Conservation (phyloP, 179 eudicot genomes). For the Carnegiea gigantea region DNA sequence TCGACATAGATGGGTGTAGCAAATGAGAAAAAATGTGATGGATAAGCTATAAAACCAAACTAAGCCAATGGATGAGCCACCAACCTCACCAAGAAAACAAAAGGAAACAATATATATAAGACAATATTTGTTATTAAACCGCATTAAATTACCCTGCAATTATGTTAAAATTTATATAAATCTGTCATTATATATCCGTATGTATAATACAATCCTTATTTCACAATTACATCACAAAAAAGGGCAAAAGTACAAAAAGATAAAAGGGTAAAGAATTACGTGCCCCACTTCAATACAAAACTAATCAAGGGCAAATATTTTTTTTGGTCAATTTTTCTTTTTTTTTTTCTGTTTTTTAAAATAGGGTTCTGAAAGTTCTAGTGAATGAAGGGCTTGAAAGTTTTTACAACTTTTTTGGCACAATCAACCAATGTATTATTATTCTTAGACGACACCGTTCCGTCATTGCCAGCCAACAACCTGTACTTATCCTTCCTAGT, state of each 20-base stretch:
- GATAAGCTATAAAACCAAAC: neutral
- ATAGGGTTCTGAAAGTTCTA: neutral
- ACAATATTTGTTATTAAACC: neutral
- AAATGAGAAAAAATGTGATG: neutral
- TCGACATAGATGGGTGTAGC: neutral
- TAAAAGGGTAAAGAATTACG: no score
- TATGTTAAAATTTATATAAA: neutral
- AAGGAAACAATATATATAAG: neutral
- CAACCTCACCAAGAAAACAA: neutral
- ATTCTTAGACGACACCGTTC: constrained; percentile 45
- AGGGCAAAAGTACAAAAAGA: neutral
- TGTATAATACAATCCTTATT: constrained; percentile 15
- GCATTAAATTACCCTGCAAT: constrained; percentile 1
- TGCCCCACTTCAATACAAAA: neutral
- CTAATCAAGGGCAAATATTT: neutral
- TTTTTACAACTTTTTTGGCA: constrained; percentile 41
- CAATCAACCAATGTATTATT: constrained; percentile 25
- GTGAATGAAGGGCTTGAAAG: constrained; percentile 56
- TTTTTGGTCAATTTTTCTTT: no score
- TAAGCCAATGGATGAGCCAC: neutral
- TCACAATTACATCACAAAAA: constrained; percentile 17
- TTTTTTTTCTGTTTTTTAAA: neutral
- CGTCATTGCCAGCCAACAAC: constrained; percentile 83
- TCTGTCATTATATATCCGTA: no score
- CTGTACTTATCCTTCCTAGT: constrained; percentile 91